Conservation (phyloP, 768 basidiomycete genomes). For the Cantharellus cinnabarinus region DNA sequence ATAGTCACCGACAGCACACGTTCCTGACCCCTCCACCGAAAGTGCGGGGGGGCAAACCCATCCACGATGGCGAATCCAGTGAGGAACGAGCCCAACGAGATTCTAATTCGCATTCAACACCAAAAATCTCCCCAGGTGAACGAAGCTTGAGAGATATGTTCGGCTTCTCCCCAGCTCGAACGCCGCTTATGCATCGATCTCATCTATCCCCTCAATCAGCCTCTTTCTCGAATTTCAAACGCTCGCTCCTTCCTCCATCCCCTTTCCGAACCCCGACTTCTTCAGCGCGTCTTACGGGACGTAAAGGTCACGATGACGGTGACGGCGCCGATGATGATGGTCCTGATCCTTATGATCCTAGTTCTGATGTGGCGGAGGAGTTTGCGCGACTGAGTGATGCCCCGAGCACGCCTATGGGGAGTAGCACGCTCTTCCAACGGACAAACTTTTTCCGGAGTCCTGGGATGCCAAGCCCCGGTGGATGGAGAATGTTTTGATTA, state of each 20-base stretch:
- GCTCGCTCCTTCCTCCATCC: neutral
- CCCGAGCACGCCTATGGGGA: neutral
- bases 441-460: neutral
- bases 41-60: neutral
- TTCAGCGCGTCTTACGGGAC: neutral
- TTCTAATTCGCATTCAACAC: neutral
- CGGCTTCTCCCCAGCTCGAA: slow-evolving; percentile 35
- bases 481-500: neutral
- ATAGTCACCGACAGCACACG: neutral
- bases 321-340: neutral
- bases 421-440: neutral
- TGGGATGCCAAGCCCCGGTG: neutral
- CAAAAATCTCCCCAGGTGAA: neutral
- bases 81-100: neutral
- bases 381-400: neutral
- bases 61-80: neutral
- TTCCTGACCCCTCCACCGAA: neutral
- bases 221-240: neutral
- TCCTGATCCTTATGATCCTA: neutral
- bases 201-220: neutral
- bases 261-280: neutral
- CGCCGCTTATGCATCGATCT: slow-evolving; percentile 39
- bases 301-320: neutral
- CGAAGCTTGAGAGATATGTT: neutral
- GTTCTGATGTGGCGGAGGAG: neutral